Percentiles rank a stretch among this genome's conserved stretches.
These are phyloP conservation scores for Crucihimalaya himalaica DNA, from an alignment of 345 rosid species.

Conservation along the genomic window DNA sequence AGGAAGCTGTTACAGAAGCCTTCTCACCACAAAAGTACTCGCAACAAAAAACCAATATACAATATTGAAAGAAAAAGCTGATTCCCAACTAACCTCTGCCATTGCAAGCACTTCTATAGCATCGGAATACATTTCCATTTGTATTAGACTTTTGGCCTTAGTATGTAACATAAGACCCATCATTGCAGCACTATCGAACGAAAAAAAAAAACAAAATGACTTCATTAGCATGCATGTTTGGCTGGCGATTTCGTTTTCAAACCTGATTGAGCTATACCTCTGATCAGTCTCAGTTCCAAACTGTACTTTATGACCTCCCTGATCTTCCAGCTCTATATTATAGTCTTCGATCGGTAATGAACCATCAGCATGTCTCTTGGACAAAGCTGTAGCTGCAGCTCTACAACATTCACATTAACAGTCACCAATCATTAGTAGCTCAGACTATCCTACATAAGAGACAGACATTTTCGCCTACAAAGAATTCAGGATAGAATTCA, in stretches of 20 bases:
- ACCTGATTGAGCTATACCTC: slow-evolving; percentile 46
- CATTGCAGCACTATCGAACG: slow-evolving; percentile 70
- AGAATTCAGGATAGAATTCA: neutral
- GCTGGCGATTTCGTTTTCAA: neutral
- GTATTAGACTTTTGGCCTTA: slow-evolving; percentile 68
- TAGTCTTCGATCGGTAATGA: slow-evolving; percentile 73
- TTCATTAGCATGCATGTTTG: neutral
- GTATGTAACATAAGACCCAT: slow-evolving; percentile 94
- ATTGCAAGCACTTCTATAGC: slow-evolving; percentile 87
- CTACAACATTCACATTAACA: slow-evolving; percentile 44
- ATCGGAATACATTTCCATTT: slow-evolving; percentile 61
- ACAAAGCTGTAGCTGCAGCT: slow-evolving; percentile 76
- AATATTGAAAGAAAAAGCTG: neutral
- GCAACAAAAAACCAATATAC: neutral
- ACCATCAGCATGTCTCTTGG: slow-evolving; percentile 78
- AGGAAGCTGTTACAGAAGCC: neutral
- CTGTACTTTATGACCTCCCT: slow-evolving; percentile 65
- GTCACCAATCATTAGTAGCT: neutral
- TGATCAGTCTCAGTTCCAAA: slow-evolving; percentile 82
- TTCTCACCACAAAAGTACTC: neutral
- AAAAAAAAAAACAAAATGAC: neutral
- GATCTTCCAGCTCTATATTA: slow-evolving; percentile 84
- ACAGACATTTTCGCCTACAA: neutral
- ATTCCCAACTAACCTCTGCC: slow-evolving; percentile 71
- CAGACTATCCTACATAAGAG: neutral